A percentile compares a stretch with the other conserved stretches of the same genome.
These are phyloP conservation scores for Calonectria pseudoturangicola DNA, from an alignment of 2,329 filamentous ascomycete genomes.

Conservation along the genomic window DNA sequence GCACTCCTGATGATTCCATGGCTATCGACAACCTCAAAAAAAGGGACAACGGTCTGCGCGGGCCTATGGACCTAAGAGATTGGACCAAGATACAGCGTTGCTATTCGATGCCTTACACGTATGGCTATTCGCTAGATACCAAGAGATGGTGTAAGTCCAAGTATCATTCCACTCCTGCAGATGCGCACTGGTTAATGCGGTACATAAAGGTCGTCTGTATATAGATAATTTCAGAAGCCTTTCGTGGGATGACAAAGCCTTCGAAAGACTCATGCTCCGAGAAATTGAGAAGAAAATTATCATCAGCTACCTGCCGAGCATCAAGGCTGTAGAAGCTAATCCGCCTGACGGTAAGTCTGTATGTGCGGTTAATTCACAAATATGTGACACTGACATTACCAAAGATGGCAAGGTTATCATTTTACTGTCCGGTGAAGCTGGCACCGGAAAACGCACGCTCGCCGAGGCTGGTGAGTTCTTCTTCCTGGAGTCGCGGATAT, in stretches of 20 bases:
- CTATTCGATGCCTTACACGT: slow-evolving; percentile 25
- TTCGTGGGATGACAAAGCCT: slow-evolving; percentile 3
- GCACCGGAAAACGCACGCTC: slow-evolving; percentile 63
- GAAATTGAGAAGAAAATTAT: slow-evolving; percentile 31
- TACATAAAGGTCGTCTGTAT: background rate
- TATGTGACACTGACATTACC: background rate
- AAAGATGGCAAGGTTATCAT: slow-evolving; percentile 56
- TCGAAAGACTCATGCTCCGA: slow-evolving; percentile 32
- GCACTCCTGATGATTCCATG: background rate
- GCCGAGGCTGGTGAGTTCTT: slow-evolving; percentile 54
- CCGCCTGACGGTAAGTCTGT: slow-evolving; percentile 27
- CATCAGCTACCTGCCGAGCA: background rate
- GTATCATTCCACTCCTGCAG: background rate
- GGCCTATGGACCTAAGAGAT: background rate
- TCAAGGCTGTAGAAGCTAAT: slow-evolving; percentile 11
- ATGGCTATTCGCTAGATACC: slow-evolving; percentile 27
- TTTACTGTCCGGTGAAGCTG: slow-evolving; percentile 58
- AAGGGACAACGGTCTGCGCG: background rate
- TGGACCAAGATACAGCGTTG: slow-evolving; percentile 39
- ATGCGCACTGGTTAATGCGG: background rate
- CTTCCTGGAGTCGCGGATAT: too few relatives aligned
- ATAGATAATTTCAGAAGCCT: slow-evolving; percentile 15
- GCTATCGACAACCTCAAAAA: background rate
- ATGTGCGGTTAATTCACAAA: rapidly evolving
- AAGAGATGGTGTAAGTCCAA: slow-evolving; percentile 43